Conservation (phyloP, 108 stramenopile genomes). For the Cyclostephanos invisitatus region DNA sequence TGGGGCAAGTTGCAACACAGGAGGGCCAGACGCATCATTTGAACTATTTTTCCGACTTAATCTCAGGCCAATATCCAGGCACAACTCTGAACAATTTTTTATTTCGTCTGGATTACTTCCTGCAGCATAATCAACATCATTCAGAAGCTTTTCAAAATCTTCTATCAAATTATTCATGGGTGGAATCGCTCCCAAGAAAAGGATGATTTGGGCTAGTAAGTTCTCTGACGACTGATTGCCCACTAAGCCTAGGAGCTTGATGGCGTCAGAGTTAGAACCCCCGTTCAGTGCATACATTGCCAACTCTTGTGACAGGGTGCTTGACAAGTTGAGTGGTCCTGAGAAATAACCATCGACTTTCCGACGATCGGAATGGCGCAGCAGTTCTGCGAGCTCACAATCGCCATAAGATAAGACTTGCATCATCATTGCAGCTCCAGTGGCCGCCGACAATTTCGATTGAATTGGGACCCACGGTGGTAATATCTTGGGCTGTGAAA, state of each 20-base stretch:
- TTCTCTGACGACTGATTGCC: slow-evolving; percentile 58
- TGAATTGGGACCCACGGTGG: slow-evolving; percentile 71
- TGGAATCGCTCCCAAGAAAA: slow-evolving; percentile 49
- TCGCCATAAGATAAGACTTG: slow-evolving; percentile 71
- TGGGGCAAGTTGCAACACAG: slow-evolving; percentile 67
- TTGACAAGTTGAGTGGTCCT: slow-evolving; percentile 59
- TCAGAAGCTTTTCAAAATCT: slow-evolving; percentile 8
- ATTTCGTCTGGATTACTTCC: neutral
- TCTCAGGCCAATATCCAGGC: slow-evolving; percentile 1
- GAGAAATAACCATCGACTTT: slow-evolving; percentile 52
- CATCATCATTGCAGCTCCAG: slow-evolving; percentile 54
- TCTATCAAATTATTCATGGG: slow-evolving; percentile 10
- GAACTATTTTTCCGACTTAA: neutral
- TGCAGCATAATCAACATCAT: slow-evolving; percentile 1
- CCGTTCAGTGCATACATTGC: slow-evolving; percentile 48
- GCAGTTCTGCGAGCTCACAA: slow-evolving; percentile 64
- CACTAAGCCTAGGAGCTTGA: slow-evolving; percentile 68
- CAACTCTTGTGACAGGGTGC: slow-evolving; percentile 48
- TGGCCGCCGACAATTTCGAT: slow-evolving; percentile 57
- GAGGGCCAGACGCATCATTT: neutral
- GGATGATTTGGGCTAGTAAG: slow-evolving; percentile 57
- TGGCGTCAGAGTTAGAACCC: slow-evolving; percentile 50
- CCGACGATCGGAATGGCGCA: slow-evolving; percentile 59
- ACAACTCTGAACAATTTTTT: slow-evolving; percentile 12
- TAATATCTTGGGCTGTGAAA: slow-evolving; percentile 58